A percentile compares a stretch with the other conserved stretches of the same genome.
phyloP scores from a whole-genome alignment of 1,139 yeast genomes.

The Suhomyces atakaporum region DNA sequence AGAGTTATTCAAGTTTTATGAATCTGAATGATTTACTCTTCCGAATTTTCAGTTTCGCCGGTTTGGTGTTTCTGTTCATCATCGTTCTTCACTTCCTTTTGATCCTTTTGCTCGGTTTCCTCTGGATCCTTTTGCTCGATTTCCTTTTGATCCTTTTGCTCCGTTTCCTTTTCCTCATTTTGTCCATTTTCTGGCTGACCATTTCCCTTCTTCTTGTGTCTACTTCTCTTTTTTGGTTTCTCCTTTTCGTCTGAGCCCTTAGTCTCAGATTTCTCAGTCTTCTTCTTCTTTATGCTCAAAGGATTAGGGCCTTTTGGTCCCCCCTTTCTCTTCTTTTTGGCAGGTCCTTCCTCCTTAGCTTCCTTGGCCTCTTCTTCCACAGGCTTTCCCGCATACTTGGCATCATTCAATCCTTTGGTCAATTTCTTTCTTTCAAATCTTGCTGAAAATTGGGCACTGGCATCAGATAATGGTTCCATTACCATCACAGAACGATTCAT shows the following conservation, averaged over 20 bases:
- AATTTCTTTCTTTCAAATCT: conserved; percentile 66
- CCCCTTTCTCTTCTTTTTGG: conserved; percentile 58
- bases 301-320: conserved; percentile 86
- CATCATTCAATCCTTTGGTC: conserved; percentile 72
- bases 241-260: conserved; percentile 10
- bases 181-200: not conserved
- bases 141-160: not conserved
- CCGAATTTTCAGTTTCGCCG: no score
- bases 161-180: not conserved
- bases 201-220: conserved; percentile 23
- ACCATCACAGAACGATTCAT: conserved; percentile 92
- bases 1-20: no score
- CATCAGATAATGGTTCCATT: conserved; percentile 87
- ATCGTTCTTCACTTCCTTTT: no score
- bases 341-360: conserved; percentile 18
- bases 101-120: no score
- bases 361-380: conserved; percentile 14
- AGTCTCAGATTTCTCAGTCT: conserved; percentile 24
- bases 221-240: conserved; percentile 25
- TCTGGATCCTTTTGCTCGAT: not conserved
- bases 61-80: no score
- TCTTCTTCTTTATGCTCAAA: conserved; percentile 73
- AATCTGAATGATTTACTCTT: no score
- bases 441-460: conserved; percentile 58
- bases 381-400: conserved; percentile 37